Evolutionary conservation across 2,329 filamentous ascomycete genomes (phyloP), one percentile per base, ranked within the genome.

Genomic region (Coniochaeta sp.): DNA sequence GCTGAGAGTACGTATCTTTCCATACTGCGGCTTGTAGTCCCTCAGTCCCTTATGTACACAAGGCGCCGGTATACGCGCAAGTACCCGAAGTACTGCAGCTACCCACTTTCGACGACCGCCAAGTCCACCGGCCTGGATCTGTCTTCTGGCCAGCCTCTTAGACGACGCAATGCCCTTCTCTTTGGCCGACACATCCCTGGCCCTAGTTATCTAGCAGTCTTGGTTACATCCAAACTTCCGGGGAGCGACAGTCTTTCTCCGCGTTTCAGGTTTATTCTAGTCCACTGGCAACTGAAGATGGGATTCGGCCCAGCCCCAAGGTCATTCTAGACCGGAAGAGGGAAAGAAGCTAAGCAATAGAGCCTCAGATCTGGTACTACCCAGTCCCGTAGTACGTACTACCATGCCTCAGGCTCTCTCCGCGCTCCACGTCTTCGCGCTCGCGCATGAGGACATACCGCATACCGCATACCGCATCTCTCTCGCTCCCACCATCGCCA

Each of bases 231-330:
- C 32, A 4, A 36, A 10, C 7, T 19, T 24, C 54, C 30, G 34
- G 54, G 54, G 17, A 61, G 57, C 59, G 59, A 60, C 59, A 61
- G 61, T 58, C 62, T 52, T 58, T 62, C 67, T 65, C 64, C 65
- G 64, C 66, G 69, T 70, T 70, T 70, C 69, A 70, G 66, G 61
- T 70, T 68, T 65, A 65, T 66, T 66, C 63, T 65, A 55, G 64
- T 65, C 65, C 59, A 63, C 57, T 57, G 47, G 63, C 61, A 61
- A 61, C 57, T 38, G 52, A 59, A 57, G 50, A 59, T 60, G 59
- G 60, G 59, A 58, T 58, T 61, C 62, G 62, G 60, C 62, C 63
- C 66, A 63, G 65, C 60, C 60, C 60, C 65, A 55, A 55, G 17
- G 55, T 7, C 30, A n/a, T 56, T 3, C 26, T 22, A 34, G 54